phyloP scores from a whole-genome alignment of 768 basidiomycete genomes.

The Auriscalpium microsporum region DNA sequence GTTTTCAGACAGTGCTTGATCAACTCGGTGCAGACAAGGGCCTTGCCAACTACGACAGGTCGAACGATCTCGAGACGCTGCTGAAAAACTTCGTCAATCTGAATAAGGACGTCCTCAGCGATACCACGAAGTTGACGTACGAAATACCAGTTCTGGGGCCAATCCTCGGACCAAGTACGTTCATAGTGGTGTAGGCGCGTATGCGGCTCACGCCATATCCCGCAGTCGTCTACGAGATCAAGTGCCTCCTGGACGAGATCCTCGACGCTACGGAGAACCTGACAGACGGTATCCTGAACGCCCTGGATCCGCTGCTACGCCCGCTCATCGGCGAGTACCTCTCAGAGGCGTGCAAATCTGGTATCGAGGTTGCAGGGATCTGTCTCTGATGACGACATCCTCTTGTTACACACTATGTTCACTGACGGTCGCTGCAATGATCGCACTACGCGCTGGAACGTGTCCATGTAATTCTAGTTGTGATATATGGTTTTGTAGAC shows the following conservation, averaged over 20 bases:
- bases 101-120: conserved; percentile 37
- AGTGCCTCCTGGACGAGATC: conserved; percentile 47
- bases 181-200: neutral
- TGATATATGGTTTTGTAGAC: conserved; percentile 16
- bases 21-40: conserved; percentile 35
- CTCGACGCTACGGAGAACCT: conserved; percentile 42
- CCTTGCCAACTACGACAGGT: conserved; percentile 40
- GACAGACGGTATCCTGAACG: conserved; percentile 38
- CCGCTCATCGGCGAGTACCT: conserved; percentile 18
- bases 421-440: conserved; percentile 23
- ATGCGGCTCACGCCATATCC: neutral
- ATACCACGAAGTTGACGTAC: conserved; percentile 25
- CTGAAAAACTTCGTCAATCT: conserved; percentile 43
- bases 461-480: conserved; percentile 12
- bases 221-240: conserved; percentile 50
- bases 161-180: conserved; percentile 43
- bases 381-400: conserved; percentile 15
- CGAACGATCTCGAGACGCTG: conserved; percentile 35
- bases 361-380: conserved; percentile 13
- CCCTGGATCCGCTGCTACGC: conserved; percentile 29
- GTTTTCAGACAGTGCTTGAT: conserved; percentile 22
- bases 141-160: conserved; percentile 40
- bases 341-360: conserved; percentile 17
- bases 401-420: conserved; percentile 21
- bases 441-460: conserved; percentile 14